These are phyloP conservation scores for Pythium plurisporium DNA, from an alignment of 352 stramenopile species.

Conservation along the genomic window DNA sequence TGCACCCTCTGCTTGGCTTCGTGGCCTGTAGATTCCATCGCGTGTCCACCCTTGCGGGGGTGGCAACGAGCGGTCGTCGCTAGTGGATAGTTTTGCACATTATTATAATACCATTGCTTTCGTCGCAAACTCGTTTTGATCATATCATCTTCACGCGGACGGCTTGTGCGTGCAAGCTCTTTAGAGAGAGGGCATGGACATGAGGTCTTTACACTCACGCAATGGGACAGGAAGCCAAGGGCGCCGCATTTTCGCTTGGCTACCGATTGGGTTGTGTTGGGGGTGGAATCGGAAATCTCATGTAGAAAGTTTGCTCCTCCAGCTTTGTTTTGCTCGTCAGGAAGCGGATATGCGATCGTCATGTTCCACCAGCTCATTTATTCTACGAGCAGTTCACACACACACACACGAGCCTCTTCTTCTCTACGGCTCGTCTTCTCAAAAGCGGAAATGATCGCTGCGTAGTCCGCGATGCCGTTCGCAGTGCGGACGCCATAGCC, in stretches of 20 bases:
- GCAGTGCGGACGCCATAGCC: too few relatives aligned
- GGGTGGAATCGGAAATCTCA: conserved; percentile 44
- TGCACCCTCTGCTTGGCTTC: conserved; percentile 6
- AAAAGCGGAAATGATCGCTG: neutral
- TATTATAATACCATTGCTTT: conserved; percentile 28
- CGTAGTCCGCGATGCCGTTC: neutral
- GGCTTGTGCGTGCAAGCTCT: too few relatives aligned
- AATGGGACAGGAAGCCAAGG: too few relatives aligned
- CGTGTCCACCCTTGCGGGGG: neutral
- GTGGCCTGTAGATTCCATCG: conserved; percentile 15
- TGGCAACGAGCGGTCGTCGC: neutral
- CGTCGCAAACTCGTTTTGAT: conserved; percentile 5
- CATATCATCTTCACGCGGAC: too few relatives aligned
- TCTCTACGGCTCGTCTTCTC: neutral
- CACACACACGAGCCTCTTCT: neutral
- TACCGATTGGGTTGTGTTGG: too few relatives aligned
- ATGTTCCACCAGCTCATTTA: conserved; percentile 24
- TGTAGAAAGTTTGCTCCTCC: conserved; percentile 52
- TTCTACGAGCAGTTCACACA: neutral
- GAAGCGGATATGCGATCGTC: conserved; percentile 33
- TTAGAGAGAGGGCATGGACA: too few relatives aligned
- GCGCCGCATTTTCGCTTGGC: too few relatives aligned
- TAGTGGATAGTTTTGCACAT: conserved; percentile 32
- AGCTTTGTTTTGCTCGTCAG: conserved; percentile 30
- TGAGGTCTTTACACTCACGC: too few relatives aligned